Conservation (phyloP, 441 rosid genomes). For the Euphorbia schlechtendalii region DNA sequence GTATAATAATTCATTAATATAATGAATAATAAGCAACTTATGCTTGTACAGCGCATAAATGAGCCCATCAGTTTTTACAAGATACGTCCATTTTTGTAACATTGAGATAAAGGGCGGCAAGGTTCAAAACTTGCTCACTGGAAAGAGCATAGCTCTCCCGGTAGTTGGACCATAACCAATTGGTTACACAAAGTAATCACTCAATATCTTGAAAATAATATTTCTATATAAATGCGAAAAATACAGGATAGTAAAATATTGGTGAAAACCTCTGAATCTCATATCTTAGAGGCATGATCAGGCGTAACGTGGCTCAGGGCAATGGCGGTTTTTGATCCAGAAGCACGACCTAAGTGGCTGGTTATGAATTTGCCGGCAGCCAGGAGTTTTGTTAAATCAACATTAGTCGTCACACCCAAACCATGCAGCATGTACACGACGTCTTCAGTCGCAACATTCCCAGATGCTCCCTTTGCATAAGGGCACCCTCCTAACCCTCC, state of each 20-base stretch:
- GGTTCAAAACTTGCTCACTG: no score
- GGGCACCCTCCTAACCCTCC: constrained; percentile 97
- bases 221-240: background rate
- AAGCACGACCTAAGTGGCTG: constrained; percentile 60
- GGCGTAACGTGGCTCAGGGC: constrained; percentile 52
- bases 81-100: no score
- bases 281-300: constrained; percentile 70
- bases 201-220: no score
- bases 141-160: no score
- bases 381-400: constrained; percentile 66
- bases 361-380: constrained; percentile 79
- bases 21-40: background rate
- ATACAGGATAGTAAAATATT: background rate
- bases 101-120: no score
- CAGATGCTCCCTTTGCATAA: constrained; percentile 92
- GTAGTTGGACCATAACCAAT: no score
- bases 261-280: constrained; percentile 9
- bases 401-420: constrained; percentile 77
- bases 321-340: constrained; percentile 75
- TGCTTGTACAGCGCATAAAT: background rate
- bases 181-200: no score
- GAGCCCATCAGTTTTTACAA: background rate
- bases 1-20: no score
- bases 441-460: constrained; percentile 91
- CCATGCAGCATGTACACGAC: constrained; percentile 90